A percentile compares a stretch with the other conserved stretches of the same genome.
These are phyloP conservation scores for Haplographium delicatum DNA, from an alignment of 495 filamentous ascomycete genomes.

Conservation along the genomic window DNA sequence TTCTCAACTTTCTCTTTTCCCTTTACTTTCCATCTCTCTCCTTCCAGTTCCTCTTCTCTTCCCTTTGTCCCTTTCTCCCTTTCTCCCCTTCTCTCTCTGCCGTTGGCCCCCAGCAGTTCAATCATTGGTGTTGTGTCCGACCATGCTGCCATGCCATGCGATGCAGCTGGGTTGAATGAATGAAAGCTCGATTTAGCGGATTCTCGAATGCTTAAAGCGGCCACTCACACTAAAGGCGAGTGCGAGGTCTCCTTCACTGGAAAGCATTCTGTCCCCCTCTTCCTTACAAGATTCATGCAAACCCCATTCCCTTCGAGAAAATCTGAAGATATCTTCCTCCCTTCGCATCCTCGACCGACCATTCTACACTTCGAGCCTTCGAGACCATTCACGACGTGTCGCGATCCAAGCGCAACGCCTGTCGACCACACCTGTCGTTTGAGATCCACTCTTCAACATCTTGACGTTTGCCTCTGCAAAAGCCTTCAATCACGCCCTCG, in stretches of 20 bases:
- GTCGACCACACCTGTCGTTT: neutral
- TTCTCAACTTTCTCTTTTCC: too few relatives aligned
- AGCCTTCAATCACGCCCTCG: constrained; percentile 9
- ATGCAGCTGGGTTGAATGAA: too few relatives aligned
- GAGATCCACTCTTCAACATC: constrained; percentile 2
- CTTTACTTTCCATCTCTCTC: too few relatives aligned
- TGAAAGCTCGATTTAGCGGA: too few relatives aligned
- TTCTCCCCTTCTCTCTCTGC: neutral
- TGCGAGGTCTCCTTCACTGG: neutral
- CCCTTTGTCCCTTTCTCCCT: neutral
- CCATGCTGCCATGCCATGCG: too few relatives aligned
- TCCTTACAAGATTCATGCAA: constrained; percentile 4
- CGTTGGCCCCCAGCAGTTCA: too few relatives aligned
- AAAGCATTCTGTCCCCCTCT: neutral
- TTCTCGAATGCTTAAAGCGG: too few relatives aligned
- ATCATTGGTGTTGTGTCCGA: too few relatives aligned
- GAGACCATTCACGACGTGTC: constrained; percentile 9
- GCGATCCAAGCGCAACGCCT: neutral
- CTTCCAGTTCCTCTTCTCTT: neutral
- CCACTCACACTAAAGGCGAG: neutral
- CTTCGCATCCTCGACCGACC: neutral
- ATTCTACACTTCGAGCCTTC: constrained; percentile 1
- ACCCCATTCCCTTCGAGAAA: neutral
- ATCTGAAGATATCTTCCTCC: neutral
- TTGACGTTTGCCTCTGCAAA: constrained; percentile 14